Evolutionary conservation across 2,329 filamentous ascomycete genomes (phyloP).

Genomic region (Leptographium wingfieldii): DNA sequence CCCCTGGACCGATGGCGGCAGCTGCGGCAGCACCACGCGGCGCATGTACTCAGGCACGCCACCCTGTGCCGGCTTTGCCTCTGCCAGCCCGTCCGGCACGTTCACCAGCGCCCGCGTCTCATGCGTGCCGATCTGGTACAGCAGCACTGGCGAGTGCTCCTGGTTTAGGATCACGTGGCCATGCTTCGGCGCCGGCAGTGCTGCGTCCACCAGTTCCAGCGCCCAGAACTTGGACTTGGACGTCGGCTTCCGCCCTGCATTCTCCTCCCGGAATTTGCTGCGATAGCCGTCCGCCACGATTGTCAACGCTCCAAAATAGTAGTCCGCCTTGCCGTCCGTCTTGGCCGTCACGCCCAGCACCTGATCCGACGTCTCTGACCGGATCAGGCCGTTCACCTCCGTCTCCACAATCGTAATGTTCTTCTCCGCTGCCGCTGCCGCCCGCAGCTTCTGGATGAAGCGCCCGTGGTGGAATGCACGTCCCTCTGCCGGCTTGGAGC

Average conservation of each 20-base stretch:
- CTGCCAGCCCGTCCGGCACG: constrained; percentile 64
- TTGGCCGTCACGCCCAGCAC: constrained; percentile 72
- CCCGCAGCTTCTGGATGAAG: constrained; percentile 73
- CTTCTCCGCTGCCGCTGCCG: constrained; percentile 57
- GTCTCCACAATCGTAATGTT: constrained; percentile 91
- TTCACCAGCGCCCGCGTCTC: constrained; percentile 88
- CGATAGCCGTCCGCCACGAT: constrained; percentile 86
- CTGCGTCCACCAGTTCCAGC: constrained; percentile 79
- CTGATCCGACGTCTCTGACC: constrained; percentile 49
- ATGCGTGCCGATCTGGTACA: constrained; percentile 94
- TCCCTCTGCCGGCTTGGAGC: constrained; percentile 37
- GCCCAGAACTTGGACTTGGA: constrained; percentile 85
- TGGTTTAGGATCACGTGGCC: constrained; percentile 76
- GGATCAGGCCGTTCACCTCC: constrained; percentile 65
- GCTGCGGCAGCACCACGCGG: constrained; percentile 60
- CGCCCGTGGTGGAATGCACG: constrained; percentile 86
- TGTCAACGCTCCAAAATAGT: constrained; percentile 80
- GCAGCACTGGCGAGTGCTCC: constrained; percentile 61
- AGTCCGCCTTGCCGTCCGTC: constrained; percentile 54
- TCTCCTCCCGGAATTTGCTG: constrained; percentile 78
- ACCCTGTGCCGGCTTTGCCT: constrained; percentile 59
- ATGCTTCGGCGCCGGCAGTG: constrained; percentile 60
- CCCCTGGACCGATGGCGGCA: constrained; percentile 61
- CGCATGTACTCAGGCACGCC: constrained; percentile 76
- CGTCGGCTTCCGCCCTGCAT: constrained; percentile 52